phyloP scores from a whole-genome alignment of 805 yeast species.

The Yarrowia yakushimensis region DNA sequence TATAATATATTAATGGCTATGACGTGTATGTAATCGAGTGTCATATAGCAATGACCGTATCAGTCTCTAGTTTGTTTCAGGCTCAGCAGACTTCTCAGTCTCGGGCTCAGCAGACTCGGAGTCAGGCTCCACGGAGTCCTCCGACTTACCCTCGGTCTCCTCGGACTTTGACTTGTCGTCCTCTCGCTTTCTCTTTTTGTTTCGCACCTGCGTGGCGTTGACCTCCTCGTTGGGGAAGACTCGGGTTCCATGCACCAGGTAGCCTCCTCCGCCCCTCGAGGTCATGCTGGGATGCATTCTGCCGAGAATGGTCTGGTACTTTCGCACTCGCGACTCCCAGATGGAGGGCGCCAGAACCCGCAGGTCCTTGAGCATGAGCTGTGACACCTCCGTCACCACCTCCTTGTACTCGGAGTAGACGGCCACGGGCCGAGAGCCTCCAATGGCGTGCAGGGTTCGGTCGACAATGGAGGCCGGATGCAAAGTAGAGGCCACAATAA shows the following conservation, averaged over 20 bases:
- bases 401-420: slow-evolving; percentile 82
- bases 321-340: slow-evolving; percentile 75
- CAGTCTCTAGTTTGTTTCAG: background rate
- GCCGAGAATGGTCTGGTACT: slow-evolving; percentile 90
- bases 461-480: slow-evolving; percentile 64
- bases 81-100: background rate
- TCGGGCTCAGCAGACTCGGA: slow-evolving; percentile 4
- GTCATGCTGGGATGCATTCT: slow-evolving; percentile 95
- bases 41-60: background rate
- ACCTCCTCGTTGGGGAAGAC: slow-evolving; percentile 55
- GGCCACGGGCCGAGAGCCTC: slow-evolving; percentile 85
- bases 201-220: slow-evolving; percentile 21
- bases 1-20: slow-evolving; percentile 4
- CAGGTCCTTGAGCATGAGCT: slow-evolving; percentile 60
- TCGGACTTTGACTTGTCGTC: background rate
- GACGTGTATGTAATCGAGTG: too few species aligned
- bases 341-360: slow-evolving; percentile 79
- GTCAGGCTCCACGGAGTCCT: background rate
- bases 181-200: slow-evolving; percentile 9
- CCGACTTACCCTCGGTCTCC: slow-evolving; percentile 1
- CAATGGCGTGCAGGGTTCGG: slow-evolving; percentile 56
- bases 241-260: slow-evolving; percentile 68
- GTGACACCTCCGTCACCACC: slow-evolving; percentile 67
- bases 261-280: slow-evolving; percentile 89
- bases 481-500: slow-evolving; percentile 69